Base-by-base conservation (phyloP, 78 protist genomes). In the Dictyostelium firmibasis region DNA sequence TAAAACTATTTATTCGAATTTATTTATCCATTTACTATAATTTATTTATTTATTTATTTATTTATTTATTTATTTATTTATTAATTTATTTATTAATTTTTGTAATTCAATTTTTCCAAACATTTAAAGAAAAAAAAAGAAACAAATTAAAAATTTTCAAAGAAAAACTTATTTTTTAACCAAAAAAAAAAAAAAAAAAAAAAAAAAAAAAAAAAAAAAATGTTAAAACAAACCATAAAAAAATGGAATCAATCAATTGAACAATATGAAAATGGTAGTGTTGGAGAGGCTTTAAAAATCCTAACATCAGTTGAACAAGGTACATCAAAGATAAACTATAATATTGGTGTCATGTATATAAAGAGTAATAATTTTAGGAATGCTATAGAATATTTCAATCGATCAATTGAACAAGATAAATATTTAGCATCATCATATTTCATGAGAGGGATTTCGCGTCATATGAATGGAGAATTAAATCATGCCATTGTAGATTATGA, bases 221-320 rank as follows among this genome's bases (percentile, higher is more conserved):
- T 89, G 94, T 50, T 81, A 47, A 78, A 89, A 62, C 88, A 78
- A 44, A 89, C 87, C 0, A 64, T 89, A 2, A 78, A 44, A 13
- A 89, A 89, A 81, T 89, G 94, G 94, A 89, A 72, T 35, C 83
- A 60, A 33, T 53, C 94, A 25, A 62, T 81, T 2, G 94, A 89
- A 8, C 23, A 20, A 8, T 89, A 64, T 69, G 75, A 69, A 5
- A 81, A 23, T 20, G 87, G 87, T 2, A 25, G 81, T 43, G 36
- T 23, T 18, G 38, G 33, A 14, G 86, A 47, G 4, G 79, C 87
- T 5, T 41, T 89, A 23, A 64, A n/a, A 5, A 9, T 70, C 5
- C 16, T 81, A 5, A 47, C 53, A 35, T 81, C 88, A 6, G 57
- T 89, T 1, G 87, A 89, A 41, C 64, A 78, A 14, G 74, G 87